Base-by-base conservation (phyloP, 768 basidiomycete species). In the Dacryopinax primogenitus region DNA sequence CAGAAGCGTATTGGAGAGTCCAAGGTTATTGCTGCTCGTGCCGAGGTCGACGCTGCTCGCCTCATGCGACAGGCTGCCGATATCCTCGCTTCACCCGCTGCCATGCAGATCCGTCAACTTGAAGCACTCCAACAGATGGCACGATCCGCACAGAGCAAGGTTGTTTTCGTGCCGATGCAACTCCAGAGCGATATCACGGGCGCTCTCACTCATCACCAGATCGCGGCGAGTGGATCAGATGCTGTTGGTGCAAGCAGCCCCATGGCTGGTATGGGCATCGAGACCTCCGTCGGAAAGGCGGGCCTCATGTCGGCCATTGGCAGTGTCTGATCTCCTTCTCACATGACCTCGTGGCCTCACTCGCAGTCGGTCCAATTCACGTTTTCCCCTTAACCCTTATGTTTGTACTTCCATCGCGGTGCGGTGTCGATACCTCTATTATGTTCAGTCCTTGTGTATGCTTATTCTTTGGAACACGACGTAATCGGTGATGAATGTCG, bases 31-130 rank as follows among this genome's bases (percentile, higher is more conserved):
- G 91, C 92, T 63, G 93, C 92, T 0, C 85, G 92, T 66, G 95
- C 94, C 15, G 94, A 96, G 78, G 94, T 97, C 69, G 94, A 96
- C 74, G 81, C 92, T 35, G 92, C 93, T 30, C 84, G 91, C 71
- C 83, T 97, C 74, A 97, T 97, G 94, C 83, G 94, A 67, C 92
- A 95, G 75, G 94, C 94, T 13, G 93, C 93, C 63, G 93, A 96
- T 76, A 96, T 95, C 71, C 78, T 92, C 71, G 91, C 92, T 23
- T 90, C 86, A 12, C 92, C 92, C 9, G 94, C 95, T 23, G 95
- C 95, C 64, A 96, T 97, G 92, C 93, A 96, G 76, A 97, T 97
- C 74, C 82, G 95, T 66, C 95, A 97, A 74, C 83, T 98, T 68
- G 95, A 99, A 76, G 91, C 93, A 61, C 82, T 97, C 68, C 92